Evolutionary conservation across 1,284 basidiomycete species (phyloP).

Genomic region (Naganishia albida): DNA sequence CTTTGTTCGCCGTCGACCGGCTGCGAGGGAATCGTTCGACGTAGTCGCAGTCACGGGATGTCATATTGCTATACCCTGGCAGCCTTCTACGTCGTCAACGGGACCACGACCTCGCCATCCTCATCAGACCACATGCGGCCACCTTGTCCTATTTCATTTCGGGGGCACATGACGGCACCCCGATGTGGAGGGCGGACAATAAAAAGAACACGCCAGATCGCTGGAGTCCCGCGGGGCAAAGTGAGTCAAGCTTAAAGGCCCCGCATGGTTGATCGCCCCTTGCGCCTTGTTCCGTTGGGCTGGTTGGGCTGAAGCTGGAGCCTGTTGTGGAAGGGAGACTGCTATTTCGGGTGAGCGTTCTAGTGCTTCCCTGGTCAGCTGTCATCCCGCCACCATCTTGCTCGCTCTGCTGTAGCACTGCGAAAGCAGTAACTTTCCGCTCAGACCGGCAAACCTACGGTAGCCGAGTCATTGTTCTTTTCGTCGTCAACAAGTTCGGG

Average conservation of each 20-base stretch:
- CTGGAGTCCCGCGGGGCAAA: conserved; percentile 17
- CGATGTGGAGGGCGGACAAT: background rate
- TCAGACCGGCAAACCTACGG: conserved; percentile 4
- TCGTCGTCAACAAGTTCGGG: background rate
- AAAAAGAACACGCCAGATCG: background rate
- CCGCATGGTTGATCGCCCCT: background rate
- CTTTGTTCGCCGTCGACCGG: no score
- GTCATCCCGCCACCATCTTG: background rate
- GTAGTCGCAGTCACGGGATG: no score
- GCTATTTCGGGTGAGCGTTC: background rate
- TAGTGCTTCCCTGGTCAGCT: background rate
- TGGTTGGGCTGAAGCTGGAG: no score
- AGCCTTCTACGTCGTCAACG: no score
- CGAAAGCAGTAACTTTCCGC: conserved; percentile 13
- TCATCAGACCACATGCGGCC: background rate
- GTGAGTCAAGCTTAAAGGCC: conserved; percentile 10
- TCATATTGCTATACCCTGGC: no score
- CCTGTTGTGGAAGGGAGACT: no score
- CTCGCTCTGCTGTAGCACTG: background rate
- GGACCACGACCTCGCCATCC: no score
- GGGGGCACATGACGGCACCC: background rate
- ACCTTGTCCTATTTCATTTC: background rate
- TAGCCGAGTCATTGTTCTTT: conserved; percentile 10
- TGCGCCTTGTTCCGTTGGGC: conserved; percentile 2
- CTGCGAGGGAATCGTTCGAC: no score